A percentile compares a stretch with the other conserved stretches of the same genome.
phyloP scores from a whole-genome alignment of 164 flowering plant species.

The Tetracentron sinense region DNA sequence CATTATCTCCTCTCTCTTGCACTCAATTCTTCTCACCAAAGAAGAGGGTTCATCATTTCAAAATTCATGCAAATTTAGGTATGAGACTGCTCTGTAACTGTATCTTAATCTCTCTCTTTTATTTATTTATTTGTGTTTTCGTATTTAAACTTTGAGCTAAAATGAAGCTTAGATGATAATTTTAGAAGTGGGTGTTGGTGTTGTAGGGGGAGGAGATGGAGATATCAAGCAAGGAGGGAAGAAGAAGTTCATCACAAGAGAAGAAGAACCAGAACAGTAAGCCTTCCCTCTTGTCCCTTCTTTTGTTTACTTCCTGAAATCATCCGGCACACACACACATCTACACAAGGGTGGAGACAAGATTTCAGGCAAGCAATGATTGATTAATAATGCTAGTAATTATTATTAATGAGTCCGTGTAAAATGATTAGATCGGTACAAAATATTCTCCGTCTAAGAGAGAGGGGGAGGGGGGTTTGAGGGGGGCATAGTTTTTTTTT shows the following conservation, averaged over 20 bases:
- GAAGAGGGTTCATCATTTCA: conserved; percentile 25
- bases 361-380: too few relatives aligned
- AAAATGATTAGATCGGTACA: too few relatives aligned
- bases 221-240: conserved; percentile 33
- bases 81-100: not conserved
- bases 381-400: too few relatives aligned
- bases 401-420: too few relatives aligned
- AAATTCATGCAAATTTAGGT: conserved; percentile 52
- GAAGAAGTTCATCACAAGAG: conserved; percentile 80
- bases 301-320: not conserved
- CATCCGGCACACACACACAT: too few relatives aligned
- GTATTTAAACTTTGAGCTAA: not conserved
- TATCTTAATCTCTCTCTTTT: not conserved
- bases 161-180: not conserved
- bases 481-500: too few relatives aligned
- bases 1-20: conserved; percentile 9
- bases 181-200: conserved; percentile 4
- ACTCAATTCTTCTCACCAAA: conserved; percentile 18
- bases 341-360: too few relatives aligned
- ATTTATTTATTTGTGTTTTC: too few relatives aligned
- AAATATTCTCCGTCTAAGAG: too few relatives aligned
- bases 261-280: conserved; percentile 92
- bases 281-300: conserved; percentile 6
- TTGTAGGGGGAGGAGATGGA: conserved; percentile 61
- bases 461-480: too few relatives aligned